These are phyloP conservation scores for Mangifera indica DNA, from an alignment of 345 rosid species.

Conservation along the genomic window DNA sequence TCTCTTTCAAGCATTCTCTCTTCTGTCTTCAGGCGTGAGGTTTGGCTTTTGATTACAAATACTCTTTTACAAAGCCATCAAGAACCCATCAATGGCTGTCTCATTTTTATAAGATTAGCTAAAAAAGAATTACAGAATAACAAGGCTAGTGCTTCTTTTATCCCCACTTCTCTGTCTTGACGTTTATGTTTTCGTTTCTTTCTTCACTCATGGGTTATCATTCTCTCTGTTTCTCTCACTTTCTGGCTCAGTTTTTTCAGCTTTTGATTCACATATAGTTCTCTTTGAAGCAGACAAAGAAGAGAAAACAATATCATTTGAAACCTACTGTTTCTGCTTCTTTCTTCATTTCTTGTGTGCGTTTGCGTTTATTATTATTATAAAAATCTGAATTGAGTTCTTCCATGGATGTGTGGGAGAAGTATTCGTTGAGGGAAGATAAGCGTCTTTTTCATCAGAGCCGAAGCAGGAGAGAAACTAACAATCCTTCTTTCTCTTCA, in stretches of 20 bases:
- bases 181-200: constrained; percentile 2
- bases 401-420: constrained; percentile 50
- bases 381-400: neutral
- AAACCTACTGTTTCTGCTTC: constrained; percentile 31
- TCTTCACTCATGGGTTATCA: constrained; percentile 17
- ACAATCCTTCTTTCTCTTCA: constrained; percentile 76
- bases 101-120: constrained; percentile 11
- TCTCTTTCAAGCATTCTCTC: constrained; percentile 8
- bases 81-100: constrained; percentile 42
- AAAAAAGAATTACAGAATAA: neutral
- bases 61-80: constrained; percentile 24
- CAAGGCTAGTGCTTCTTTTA: neutral
- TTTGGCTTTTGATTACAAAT: constrained; percentile 52
- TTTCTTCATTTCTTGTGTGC: no score
- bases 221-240: constrained; percentile 27
- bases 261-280: constrained; percentile 17
- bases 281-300: constrained; percentile 33
- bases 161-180: constrained; percentile 25
- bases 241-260: constrained; percentile 23
- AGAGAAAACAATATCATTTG: constrained; percentile 31
- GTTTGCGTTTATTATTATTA: constrained; percentile 18
- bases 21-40: constrained; percentile 46
- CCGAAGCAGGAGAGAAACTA: constrained; percentile 32
- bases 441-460: constrained; percentile 13
- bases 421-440: constrained; percentile 25